Conservation (phyloP, 1,284 basidiomycete genomes). For the Austroboletus rostrupii region DNA sequence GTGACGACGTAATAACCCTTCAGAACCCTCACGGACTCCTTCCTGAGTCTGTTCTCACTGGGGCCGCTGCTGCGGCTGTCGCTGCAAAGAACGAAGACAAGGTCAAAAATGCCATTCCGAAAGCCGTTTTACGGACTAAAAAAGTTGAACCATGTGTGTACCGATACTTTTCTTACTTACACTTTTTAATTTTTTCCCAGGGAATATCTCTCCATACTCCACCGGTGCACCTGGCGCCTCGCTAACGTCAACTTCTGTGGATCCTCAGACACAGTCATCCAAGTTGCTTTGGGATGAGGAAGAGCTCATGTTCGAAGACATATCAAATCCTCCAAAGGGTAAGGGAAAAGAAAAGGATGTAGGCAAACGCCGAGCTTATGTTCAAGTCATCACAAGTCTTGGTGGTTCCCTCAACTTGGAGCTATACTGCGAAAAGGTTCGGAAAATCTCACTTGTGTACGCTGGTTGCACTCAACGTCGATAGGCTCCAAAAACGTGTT, state of each 20-base stretch:
- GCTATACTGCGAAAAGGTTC: constrained; percentile 84
- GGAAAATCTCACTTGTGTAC: not conserved
- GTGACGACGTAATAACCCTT: constrained; percentile 88
- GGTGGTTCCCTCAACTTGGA: constrained; percentile 89
- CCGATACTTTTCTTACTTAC: constrained; percentile 1
- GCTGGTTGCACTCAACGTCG: constrained; percentile 1
- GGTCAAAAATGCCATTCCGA: constrained; percentile 30
- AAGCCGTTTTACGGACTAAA: constrained; percentile 43
- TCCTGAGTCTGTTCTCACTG: constrained; percentile 46
- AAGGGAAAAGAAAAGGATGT: constrained; percentile 91
- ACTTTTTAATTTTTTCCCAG: constrained; percentile 36
- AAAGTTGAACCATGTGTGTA: constrained; percentile 61
- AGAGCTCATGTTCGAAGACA: constrained; percentile 90
- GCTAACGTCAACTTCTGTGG: constrained; percentile 88
- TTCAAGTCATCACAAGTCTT: constrained; percentile 85
- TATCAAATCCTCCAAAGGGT: constrained; percentile 70
- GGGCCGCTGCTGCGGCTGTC: constrained; percentile 28
- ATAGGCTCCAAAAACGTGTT: constrained; percentile 94
- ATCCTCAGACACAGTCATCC: constrained; percentile 73
- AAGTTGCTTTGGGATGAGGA: constrained; percentile 90
- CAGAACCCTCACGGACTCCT: constrained; percentile 82
- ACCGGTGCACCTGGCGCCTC: constrained; percentile 90
- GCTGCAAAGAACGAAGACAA: constrained; percentile 31
- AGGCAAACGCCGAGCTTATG: constrained; percentile 84
- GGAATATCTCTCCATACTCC: constrained; percentile 90